Conservation (phyloP, 1,284 basidiomycete species). For the Sporisorium reilianum region DNA sequence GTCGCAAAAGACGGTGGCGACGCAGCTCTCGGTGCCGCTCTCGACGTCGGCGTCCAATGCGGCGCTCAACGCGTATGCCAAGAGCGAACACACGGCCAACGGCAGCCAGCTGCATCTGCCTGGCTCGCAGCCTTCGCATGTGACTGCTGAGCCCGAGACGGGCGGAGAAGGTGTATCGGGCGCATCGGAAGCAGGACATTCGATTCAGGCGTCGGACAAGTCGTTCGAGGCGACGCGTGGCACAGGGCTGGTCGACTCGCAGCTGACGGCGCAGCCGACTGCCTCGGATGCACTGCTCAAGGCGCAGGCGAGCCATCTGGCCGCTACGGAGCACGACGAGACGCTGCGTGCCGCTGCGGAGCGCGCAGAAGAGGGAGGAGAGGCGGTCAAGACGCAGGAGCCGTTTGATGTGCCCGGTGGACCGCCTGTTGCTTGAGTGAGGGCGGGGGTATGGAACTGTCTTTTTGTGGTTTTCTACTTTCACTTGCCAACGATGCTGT, state of each 20-base stretch:
- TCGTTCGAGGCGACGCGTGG: slow-evolving; percentile 6
- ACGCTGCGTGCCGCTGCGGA: slow-evolving; percentile 8
- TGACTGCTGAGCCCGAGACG: slow-evolving; percentile 14
- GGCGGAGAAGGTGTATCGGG: not conserved
- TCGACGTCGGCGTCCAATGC: slow-evolving; percentile 50
- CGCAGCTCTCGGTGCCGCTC: slow-evolving; percentile 59
- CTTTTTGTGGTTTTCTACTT: not conserved
- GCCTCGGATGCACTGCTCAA: slow-evolving; percentile 19
- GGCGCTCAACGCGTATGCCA: slow-evolving; percentile 33
- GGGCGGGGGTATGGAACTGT: not conserved
- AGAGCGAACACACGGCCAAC: slow-evolving; percentile 30
- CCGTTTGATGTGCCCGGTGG: slow-evolving; percentile 31
- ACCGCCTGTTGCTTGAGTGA: slow-evolving; percentile 27
- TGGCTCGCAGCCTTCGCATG: slow-evolving; percentile 6
- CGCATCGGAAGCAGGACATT: not conserved
- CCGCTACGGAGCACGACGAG: slow-evolving; percentile 40
- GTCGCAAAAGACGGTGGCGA: slow-evolving; percentile 61
- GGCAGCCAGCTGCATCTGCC: slow-evolving; percentile 34
- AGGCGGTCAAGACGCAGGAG: slow-evolving; percentile 8
- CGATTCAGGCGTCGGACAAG: slow-evolving; percentile 9
- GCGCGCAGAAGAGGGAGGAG: not conserved
- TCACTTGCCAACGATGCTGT: too few species aligned
- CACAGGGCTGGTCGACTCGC: slow-evolving; percentile 14
- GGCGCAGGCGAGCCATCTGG: slow-evolving; percentile 30
- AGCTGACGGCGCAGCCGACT: slow-evolving; percentile 12